These are phyloP conservation scores for Colletotrichum viniferum DNA, from an alignment of 2,329 filamentous ascomycete species.

Conservation along the genomic window DNA sequence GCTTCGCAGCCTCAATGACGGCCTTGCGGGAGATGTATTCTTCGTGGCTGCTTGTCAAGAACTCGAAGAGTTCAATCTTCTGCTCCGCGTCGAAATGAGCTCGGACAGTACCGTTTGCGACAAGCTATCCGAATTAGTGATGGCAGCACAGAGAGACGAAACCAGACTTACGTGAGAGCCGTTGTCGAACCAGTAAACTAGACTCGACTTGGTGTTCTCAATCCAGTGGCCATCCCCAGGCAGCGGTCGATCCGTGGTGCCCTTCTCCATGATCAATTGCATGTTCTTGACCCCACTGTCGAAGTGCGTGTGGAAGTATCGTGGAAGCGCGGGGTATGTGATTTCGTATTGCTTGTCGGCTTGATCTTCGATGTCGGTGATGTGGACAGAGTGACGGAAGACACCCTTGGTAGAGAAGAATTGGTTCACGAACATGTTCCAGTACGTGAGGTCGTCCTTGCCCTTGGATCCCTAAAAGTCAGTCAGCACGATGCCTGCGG, in stretches of 20 bases:
- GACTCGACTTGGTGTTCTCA: constrained; percentile 75
- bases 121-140: constrained; percentile 56
- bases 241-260: constrained; percentile 58
- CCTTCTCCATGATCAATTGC: constrained; percentile 81
- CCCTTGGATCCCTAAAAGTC: constrained; percentile 56
- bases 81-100: constrained; percentile 81
- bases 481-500: not conserved
- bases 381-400: constrained; percentile 73
- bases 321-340: constrained; percentile 76
- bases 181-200: constrained; percentile 89
- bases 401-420: constrained; percentile 83
- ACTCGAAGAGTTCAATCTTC: constrained; percentile 85
- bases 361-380: constrained; percentile 57
- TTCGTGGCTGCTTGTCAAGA: constrained; percentile 76
- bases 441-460: constrained; percentile 74
- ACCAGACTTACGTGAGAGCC: constrained; percentile 74
- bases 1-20: constrained; percentile 65
- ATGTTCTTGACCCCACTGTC: constrained; percentile 85
- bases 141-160: not conserved
- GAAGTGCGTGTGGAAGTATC: constrained; percentile 91
- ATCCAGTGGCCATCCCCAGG: constrained; percentile 73
- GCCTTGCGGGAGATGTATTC: constrained; percentile 80
- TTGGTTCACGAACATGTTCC: constrained; percentile 77
- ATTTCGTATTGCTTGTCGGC: constrained; percentile 87
- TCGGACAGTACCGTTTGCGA: constrained; percentile 77